phyloP scores from a whole-genome alignment of 2,329 filamentous ascomycete species.

The Alternaria viburni region DNA sequence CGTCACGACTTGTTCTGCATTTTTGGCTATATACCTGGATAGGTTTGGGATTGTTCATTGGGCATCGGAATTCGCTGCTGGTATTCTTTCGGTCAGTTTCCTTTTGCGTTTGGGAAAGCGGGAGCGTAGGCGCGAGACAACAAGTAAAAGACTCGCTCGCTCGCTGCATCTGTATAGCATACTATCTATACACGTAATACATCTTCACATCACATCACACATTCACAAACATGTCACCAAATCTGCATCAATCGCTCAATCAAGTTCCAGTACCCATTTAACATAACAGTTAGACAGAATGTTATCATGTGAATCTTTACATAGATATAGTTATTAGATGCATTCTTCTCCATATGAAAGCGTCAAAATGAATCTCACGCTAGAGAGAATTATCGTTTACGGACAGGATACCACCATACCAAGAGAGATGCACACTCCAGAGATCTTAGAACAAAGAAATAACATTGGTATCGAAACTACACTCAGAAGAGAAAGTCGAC shows the following conservation, averaged over 20 bases:
- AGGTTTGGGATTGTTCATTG: not conserved
- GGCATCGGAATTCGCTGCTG: not conserved
- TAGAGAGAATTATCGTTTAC: no score
- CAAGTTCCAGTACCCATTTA: not conserved
- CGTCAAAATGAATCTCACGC: no score
- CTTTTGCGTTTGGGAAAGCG: not conserved
- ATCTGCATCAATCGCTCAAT: not conserved
- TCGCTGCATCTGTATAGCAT: not conserved
- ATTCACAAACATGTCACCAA: not conserved
- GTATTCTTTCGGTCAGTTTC: not conserved
- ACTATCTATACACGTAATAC: not conserved
- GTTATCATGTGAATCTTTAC: no score
- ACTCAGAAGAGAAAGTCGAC: not conserved
- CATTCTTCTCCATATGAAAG: no score
- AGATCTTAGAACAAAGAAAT: not conserved
- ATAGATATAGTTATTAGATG: no score
- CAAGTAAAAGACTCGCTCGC: no score
- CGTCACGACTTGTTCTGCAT: constrained; percentile 2
- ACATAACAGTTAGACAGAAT: no score
- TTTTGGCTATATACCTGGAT: constrained; percentile 5
- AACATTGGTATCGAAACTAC: not conserved
- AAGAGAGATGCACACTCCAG: no score
- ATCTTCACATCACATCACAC: not conserved
- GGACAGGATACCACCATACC: no score
- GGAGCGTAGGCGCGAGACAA: no score